Base-by-base conservation (phyloP, 805 yeast genomes). In the Saturnispora ahearnii region DNA sequence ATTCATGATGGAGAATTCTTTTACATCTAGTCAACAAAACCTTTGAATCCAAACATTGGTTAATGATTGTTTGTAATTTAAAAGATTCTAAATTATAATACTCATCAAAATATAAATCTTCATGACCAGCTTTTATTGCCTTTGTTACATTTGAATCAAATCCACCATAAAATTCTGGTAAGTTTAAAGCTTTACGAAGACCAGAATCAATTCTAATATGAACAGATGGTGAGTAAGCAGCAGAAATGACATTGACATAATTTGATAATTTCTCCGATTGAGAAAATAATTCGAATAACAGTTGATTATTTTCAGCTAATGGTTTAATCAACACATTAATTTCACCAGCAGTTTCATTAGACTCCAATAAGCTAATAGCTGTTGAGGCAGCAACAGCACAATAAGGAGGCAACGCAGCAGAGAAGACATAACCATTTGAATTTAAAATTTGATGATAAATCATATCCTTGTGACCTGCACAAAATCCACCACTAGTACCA, bases 351-450 rank as follows among this genome's bases (percentile, higher is more conserved):
- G 53, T 38, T 30, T 61, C 61, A 37, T 62, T 57, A 26, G 67
- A 56, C 37, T 71, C 73, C 54, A 87, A 69, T 38, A 79, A 64
- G 13, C 70, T 60, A 38, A 87, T 70, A 43, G 56, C 62, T 22
- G 67, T 53, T 1, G 86, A 76, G 1, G 77, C 77, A 2, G 82
- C 81, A 50, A 71, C 75, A 1, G 96, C 95, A 41, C 88, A 77
- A 66, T 85, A 91, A 24, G 97, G 95, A 11, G 99, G 98, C 63
- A 91, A 77, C 1, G 96, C 78, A 7, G 99, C 99, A 60, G 95
- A 85, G 65, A 87, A 93, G 53, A 93, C 93, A 63, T 88, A 93
- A 3, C 96, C 96, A 56, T 75, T 74, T 12, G 96, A 87, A 24
- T 88, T 84, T 59, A 93, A 84, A 64, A 96, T 81, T 73, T 93